Base-by-base conservation (phyloP, 148 eudicot species). In the Rhododendron griersonianum region DNA sequence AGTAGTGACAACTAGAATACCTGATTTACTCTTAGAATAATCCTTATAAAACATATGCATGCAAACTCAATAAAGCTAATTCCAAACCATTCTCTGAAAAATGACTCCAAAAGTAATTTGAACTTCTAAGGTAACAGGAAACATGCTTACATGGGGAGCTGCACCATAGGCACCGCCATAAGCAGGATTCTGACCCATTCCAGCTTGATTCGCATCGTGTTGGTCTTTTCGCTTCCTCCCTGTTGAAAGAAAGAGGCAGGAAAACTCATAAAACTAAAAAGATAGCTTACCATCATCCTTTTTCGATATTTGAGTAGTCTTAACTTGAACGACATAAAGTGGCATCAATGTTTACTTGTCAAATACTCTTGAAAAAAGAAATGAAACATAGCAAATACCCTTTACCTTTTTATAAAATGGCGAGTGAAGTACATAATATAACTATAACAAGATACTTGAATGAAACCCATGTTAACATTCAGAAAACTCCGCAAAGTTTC, bases 181-280 rank as follows among this genome's bases (percentile, higher is more conserved):
- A n/a, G 90, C 89, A 79, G 93, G 93, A 86, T 89, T 90, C 81
- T 90, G 51, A 84, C 92, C 93, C 45, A 86, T 87, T 61, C 91
- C 94, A 82, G 93, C 94, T 91, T 92, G 99, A 90, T 91, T 95
- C 44, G 94, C 89, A 89, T 96, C 98, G 57, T 93, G 91, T 86
- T 95, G 98, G 21, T 95, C 99, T 86, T 91, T 96, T 80, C 91
- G 87, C 93, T 94, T 96, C 90, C 91, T 93, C 87, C 98, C 98
- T 95, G 50, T 65, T 55, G 55, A 61, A 45, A 63, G 41, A 76
- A 30, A 53, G 75, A 6, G 81, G 47, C 37, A 77, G 1, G 81
- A 86, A 48, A n/a, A 69, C 9, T 55, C 16, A 69, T 25, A 59
- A 21, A 59, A 59, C 65, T 19, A 59, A 59, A 59, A n/a, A 59